Conservation (phyloP, 1,284 basidiomycete genomes). For the Puccinia triticina region DNA sequence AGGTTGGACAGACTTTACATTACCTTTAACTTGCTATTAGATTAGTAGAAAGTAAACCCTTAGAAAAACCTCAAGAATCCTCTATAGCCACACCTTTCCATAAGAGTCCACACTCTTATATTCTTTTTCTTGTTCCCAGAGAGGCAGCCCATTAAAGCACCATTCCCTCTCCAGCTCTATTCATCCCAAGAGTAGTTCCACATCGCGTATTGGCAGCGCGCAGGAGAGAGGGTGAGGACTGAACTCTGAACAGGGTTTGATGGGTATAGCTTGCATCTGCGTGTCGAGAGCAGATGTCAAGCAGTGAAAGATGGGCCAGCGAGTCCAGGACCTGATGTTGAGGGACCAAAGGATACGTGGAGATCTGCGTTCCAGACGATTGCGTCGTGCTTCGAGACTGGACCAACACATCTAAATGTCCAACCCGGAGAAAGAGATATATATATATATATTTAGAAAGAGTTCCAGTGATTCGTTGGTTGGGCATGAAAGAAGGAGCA, state of each 20-base stretch:
- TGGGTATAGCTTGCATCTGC: constrained; percentile 15
- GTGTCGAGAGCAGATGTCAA: constrained; percentile 35
- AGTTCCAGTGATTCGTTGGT: not conserved
- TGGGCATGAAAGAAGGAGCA: not conserved
- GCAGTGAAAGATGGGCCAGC: constrained; percentile 15
- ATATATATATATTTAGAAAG: not conserved
- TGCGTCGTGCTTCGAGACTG: not conserved
- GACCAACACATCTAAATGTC: not conserved
- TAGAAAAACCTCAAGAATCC: too few species aligned
- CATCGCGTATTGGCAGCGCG: not conserved
- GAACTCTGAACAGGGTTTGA: constrained; percentile 45
- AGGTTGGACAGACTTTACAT: too few species aligned
- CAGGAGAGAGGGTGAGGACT: not conserved
- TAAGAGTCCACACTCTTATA: too few species aligned
- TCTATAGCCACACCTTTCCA: too few species aligned
- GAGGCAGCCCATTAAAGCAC: too few species aligned
- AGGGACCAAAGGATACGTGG: not conserved
- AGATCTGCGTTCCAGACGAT: not conserved
- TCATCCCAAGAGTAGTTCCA: too few species aligned
- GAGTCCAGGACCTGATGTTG: constrained; percentile 26
- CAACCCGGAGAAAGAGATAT: not conserved
- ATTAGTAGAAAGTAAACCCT: too few species aligned
- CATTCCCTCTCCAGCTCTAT: too few species aligned
- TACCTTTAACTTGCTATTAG: too few species aligned
- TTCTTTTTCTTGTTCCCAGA: too few species aligned